Base-by-base conservation (phyloP, 2,329 filamentous ascomycete species). In the Paracorniculantispora psalliotae region DNA sequence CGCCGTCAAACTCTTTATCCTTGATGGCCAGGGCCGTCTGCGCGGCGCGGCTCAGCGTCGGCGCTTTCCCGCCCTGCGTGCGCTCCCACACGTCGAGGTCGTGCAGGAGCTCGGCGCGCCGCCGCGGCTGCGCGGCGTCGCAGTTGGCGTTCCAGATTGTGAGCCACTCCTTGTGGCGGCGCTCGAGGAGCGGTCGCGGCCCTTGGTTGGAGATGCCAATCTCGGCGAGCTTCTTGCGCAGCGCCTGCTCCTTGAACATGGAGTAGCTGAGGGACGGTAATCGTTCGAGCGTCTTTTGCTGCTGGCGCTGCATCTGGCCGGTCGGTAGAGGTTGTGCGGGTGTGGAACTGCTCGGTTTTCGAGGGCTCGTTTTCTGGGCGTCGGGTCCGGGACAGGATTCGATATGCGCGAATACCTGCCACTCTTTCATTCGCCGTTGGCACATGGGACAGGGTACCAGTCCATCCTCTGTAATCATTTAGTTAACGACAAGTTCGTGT, bases 71-170 rank as follows among this genome's bases (percentile, higher is more conserved):
- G 9, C 91, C 90, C 63, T 96, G 86, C 0, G 89, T 93, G 47
- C 86, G 82, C 72, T 99, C 94, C 93, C 94, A 97, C 1, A 83
- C 74, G 23, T 93, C 89, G 13, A 99, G 72, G 61, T 97, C 93
- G 15, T 83, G 84, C 17, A 96, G 73, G 4, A 99, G 73, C 59
- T 94, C 87, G 7, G 75, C 68, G 63, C 90, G 91, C 12, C 79
- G 79, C 69, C 88, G 89, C 0, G 91, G 91, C 1, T 78, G 77
- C 37, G 82, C 83, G 2, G 92, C 89, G 72, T 99, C 94, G 73
- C 92, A 96, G 70, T 99, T 99, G 12, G 96, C 90, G 71, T 99
- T 99, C 89, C 91, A 97, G 19, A 99, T 76, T 39, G 94, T 97
- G 54, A 94, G 81, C 92, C 92, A 99, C 72, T 99, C 94, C 25